phyloP scores from a whole-genome alignment of 345 rosid species.

The Capsella bursapastoris region DNA sequence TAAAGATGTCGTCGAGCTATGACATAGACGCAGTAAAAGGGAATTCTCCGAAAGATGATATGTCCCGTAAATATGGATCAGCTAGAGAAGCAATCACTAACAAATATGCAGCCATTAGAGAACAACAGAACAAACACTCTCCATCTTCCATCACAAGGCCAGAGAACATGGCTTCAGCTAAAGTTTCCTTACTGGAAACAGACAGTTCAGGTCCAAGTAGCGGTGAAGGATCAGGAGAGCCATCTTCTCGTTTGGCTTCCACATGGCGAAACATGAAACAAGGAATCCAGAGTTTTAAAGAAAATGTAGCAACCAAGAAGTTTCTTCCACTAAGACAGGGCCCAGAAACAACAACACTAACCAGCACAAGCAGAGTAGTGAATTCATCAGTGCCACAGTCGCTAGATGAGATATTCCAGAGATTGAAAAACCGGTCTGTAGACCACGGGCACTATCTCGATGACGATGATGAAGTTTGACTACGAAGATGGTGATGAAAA shows the following conservation, averaged over 20 bases:
- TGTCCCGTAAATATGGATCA: slow-evolving; percentile 61
- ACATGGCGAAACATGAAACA: slow-evolving; percentile 90
- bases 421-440: slow-evolving; percentile 69
- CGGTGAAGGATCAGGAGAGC: slow-evolving; percentile 35
- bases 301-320: slow-evolving; percentile 68
- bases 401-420: slow-evolving; percentile 87
- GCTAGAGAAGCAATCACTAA: slow-evolving; percentile 83
- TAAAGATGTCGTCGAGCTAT: slow-evolving; percentile 60
- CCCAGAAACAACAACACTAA: slow-evolving; percentile 52
- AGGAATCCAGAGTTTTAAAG: slow-evolving; percentile 84
- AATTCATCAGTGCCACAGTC: slow-evolving; percentile 58
- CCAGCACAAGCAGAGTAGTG: slow-evolving; percentile 19
- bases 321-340: slow-evolving; percentile 70
- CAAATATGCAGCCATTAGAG: slow-evolving; percentile 88
- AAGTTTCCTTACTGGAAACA: slow-evolving; percentile 76
- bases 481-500: slow-evolving; percentile 18
- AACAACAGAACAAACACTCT: slow-evolving; percentile 54
- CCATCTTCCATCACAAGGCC: slow-evolving; percentile 59
- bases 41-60: slow-evolving; percentile 63
- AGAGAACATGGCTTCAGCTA: slow-evolving; percentile 65
- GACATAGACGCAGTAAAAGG: slow-evolving; percentile 48
- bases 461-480: slow-evolving; percentile 50
- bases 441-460: slow-evolving; percentile 48
- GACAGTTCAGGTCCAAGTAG: slow-evolving; percentile 44
- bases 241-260: slow-evolving; percentile 63